phyloP scores from a whole-genome alignment of 306 rosid genomes.

The Hippophae rhamnoides region DNA sequence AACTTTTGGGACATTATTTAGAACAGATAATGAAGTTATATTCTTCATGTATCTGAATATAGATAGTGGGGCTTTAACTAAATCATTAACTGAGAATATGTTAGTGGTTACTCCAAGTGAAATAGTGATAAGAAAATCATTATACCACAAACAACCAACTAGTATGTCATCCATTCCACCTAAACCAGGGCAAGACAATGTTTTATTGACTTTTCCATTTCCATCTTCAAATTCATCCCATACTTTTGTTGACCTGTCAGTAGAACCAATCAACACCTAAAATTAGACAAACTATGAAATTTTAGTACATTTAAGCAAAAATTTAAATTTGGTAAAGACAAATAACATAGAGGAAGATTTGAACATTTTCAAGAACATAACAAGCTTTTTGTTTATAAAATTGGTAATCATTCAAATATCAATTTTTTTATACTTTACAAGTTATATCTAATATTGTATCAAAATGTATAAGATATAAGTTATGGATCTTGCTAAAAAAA shows the following conservation, averaged over 20 bases:
- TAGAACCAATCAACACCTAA: slow-evolving; percentile 86
- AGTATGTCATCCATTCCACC: slow-evolving; percentile 96
- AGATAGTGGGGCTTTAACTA: slow-evolving; percentile 59
- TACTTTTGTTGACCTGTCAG: slow-evolving; percentile 83
- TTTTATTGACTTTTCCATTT: slow-evolving; percentile 62
- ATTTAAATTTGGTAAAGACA: neutral
- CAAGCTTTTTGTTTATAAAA: neutral
- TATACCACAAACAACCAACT: slow-evolving; percentile 87
- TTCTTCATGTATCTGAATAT: slow-evolving; percentile 89
- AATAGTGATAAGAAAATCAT: slow-evolving; percentile 67
- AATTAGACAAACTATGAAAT: slow-evolving; percentile 9
- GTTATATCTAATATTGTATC: neutral
- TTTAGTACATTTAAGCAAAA: slow-evolving; percentile 18
- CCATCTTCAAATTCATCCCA: slow-evolving; percentile 81
- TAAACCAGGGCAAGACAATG: slow-evolving; percentile 57
- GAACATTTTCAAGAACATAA: neutral
- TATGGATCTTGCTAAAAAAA: no score
- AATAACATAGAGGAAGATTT: neutral
- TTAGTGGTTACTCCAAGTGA: slow-evolving; percentile 83
- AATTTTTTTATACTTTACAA: no score
- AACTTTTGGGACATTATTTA: slow-evolving; percentile 53
- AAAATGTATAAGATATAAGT: neutral
- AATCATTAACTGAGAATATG: slow-evolving; percentile 63
- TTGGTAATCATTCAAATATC: neutral
- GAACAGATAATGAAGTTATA: slow-evolving; percentile 69